Evolutionary conservation across 257 asterid genomes (phyloP), one percentile per base, ranked within the genome.

Genomic region (Anisodus tanguticus): DNA sequence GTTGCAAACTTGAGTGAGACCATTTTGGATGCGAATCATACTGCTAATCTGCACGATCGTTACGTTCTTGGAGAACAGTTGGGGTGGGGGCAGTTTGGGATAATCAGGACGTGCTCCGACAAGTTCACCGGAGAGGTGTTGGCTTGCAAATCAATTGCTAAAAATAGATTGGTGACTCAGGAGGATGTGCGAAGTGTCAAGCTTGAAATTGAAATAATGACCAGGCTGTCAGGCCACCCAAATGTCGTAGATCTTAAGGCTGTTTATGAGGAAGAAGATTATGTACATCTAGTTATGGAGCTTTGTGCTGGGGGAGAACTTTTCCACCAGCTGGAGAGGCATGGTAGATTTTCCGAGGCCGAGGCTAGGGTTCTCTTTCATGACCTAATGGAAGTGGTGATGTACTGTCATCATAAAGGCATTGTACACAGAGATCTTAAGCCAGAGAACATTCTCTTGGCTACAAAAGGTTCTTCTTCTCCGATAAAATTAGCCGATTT

Each of bases 221-320:
- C 90, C 70, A 89, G 91, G 90, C 86, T 94, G 16, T 92, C 97
- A 7, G 95, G 96, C 82, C 98, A 94, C 86, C 95, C 97, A 22
- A 90, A 91, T 60, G 97, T 94, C 43, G 98, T 92, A 9, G 93
- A 91, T 79, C 93, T 94, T 39, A 90, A 91, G 89, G 94, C 96
- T 3, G 98, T 92, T 84, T 94, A 90, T 31, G 98, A 94, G 90
- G 98, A 94, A 84, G 96, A 92, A 68, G 87, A 90, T 86, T 91
- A 86, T 76, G 98, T 94, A 80, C 98, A 94, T 88, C 87, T 94
- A 64, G 91, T 94, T 49, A 93, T 94, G 98, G 98, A 94, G 92
- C 97, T 93, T 85, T 93, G 97, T 88, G 95, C 95, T 3, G 97
- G 97, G 45, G 98, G 98, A 3, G 98, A 94, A 92, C 95, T 94